These are phyloP conservation scores for Verticillium longisporum DNA, from an alignment of 2,329 filamentous ascomycete species.

Conservation along the genomic window DNA sequence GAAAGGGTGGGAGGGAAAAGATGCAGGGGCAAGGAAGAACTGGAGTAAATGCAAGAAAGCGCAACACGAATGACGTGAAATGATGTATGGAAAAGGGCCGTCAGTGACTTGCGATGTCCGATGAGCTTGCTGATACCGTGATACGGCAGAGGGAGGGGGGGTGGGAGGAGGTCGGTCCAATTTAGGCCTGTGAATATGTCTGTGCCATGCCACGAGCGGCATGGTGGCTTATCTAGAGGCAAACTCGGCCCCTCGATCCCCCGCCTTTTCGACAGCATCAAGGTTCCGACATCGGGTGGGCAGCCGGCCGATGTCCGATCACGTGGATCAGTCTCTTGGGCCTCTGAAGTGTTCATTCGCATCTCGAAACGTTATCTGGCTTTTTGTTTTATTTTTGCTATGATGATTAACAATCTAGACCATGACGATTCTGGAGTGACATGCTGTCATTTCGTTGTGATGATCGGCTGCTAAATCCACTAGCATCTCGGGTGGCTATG, in stretches of 20 bases:
- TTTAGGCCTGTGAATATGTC: background rate
- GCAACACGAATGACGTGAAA: background rate
- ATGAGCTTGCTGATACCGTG: background rate
- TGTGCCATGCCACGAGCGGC: background rate
- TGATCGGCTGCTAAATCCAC: background rate
- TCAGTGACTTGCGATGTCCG: background rate
- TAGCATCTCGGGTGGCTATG: background rate
- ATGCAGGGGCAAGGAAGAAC: background rate
- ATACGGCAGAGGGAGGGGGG: background rate
- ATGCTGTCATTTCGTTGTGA: background rate
- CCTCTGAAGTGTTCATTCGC: background rate
- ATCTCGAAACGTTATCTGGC: background rate
- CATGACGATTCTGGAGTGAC: background rate
- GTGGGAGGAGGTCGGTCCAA: conserved; percentile 2
- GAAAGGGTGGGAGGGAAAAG: background rate
- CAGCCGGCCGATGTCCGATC: background rate
- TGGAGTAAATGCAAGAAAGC: background rate
- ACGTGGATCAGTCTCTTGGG: background rate
- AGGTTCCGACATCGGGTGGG: background rate
- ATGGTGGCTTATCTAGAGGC: background rate
- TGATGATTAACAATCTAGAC: background rate
- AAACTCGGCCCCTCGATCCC: background rate
- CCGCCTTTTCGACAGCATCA: background rate
- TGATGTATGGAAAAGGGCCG: background rate
- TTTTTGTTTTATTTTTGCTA: background rate